phyloP scores from a whole-genome alignment of 495 filamentous ascomycete genomes.

The Chaetomium fimeti region DNA sequence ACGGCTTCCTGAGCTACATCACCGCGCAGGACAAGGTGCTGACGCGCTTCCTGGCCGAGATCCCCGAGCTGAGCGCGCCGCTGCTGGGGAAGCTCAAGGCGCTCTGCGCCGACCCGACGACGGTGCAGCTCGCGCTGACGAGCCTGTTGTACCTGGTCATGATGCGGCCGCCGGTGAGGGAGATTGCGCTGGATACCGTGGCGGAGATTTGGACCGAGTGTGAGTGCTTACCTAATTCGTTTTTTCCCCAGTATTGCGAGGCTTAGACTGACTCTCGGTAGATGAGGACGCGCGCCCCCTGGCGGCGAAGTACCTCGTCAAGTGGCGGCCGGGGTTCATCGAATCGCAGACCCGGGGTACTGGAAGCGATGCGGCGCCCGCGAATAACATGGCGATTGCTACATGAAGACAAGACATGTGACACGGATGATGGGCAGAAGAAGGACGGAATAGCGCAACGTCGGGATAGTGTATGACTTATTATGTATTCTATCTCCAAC shows the following conservation, averaged over 20 bases:
- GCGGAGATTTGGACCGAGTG: constrained; percentile 84
- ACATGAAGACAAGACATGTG: background rate
- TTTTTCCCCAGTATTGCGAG: constrained; percentile 2
- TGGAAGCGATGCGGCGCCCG: constrained; percentile 15
- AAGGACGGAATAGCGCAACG: background rate
- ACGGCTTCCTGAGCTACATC: constrained; percentile 83
- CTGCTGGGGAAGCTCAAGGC: constrained; percentile 73
- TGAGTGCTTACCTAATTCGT: constrained; percentile 41
- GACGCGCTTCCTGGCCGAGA: constrained; percentile 86
- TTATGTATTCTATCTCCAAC: background rate
- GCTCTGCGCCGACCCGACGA: constrained; percentile 84
- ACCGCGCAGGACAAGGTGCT: constrained; percentile 84
- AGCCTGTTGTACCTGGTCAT: constrained; percentile 71
- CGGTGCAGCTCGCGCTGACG: constrained; percentile 49
- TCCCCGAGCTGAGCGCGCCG: constrained; percentile 70
- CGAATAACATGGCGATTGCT: constrained; percentile 13
- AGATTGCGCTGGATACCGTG: constrained; percentile 75
- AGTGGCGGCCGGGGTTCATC: constrained; percentile 53
- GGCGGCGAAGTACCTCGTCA: constrained; percentile 53
- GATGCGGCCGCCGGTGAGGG: constrained; percentile 78
- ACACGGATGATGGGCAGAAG: background rate
- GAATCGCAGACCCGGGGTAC: constrained; percentile 36
- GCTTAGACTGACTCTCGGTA: constrained; percentile 24
- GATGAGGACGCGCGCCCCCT: constrained; percentile 54
- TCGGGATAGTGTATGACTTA: background rate